Base-by-base conservation (phyloP, 441 rosid genomes). In the Erysimum pusillum region DNA sequence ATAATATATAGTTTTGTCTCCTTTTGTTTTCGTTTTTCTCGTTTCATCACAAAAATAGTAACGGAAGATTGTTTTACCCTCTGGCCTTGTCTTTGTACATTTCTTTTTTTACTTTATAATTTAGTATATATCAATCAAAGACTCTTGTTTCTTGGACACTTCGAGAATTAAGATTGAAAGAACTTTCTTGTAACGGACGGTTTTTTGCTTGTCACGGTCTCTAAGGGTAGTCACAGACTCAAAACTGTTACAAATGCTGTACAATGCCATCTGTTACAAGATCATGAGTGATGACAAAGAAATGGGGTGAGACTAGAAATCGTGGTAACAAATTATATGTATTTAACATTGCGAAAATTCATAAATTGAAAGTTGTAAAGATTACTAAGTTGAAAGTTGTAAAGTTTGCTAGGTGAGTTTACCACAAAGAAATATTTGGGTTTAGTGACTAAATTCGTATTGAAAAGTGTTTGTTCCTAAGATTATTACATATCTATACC, bases 1-100 rank as follows among this genome's bases (percentile, higher is more conserved):
- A 65, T 20, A 57, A 45, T 41, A 63, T 58, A 53, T 54, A 67
- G 35, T 39, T 65, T 73, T 78, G 63, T 78, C 31, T 71, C 48
- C 12, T 56, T 73, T 65, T 35, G 69, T 63, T 45, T 53, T 53
- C 61, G 22, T 52, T 38, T 53, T 36, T 63, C 65, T 62, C 46
- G 48, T 61, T 63, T 62, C 28, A 14, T 28, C 25, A 36, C 52
- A 76, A 34, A 53, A 44, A 32, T 76, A 44, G 70, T 69, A 53
- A 52, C 75, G 34, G 28, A 54, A 39, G 11, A 3, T 41, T 31
- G 63, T 76, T 69, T 61, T 41, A 52, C 59, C 69, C 64, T 69
- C 48, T 62, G 57, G 15, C n/a, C 42, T 34, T 41, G 32, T 15
- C 32, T 22, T 20, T 20, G 53, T 60, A 41, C 48, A 61, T 41